A percentile compares a stretch with the other conserved stretches of the same genome.
Conservation (phyloP, 2,329 filamentous ascomycete genomes). For the Dothiorella sarmentorum region DNA sequence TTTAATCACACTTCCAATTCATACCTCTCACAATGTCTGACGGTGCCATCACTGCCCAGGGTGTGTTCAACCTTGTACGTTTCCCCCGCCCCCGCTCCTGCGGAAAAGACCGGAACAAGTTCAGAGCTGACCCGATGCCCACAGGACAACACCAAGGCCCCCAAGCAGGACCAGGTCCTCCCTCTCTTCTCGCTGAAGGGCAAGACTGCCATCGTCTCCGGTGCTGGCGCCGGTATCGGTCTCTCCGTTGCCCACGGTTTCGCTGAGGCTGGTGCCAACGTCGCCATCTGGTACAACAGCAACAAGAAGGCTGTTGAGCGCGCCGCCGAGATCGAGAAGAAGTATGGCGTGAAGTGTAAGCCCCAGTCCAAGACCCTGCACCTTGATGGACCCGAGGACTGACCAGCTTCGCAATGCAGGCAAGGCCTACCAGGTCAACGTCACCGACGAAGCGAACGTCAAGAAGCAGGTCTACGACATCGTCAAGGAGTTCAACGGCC, state of each 20-base stretch:
- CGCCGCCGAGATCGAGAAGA: conserved; percentile 16
- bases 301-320: conserved; percentile 59
- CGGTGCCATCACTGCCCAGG: conserved; percentile 33
- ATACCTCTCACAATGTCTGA: conserved; percentile 23
- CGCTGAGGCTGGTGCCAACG: conserved; percentile 43
- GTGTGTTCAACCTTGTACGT: conserved; percentile 31
- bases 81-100: not conserved
- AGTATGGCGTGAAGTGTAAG: conserved; percentile 19
- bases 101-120: not conserved
- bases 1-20: not conserved
- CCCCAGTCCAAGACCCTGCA: not conserved
- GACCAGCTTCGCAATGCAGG: not conserved
- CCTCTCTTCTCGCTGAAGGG: conserved; percentile 39
- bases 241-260: conserved; percentile 17
- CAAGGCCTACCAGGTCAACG: conserved; percentile 65
- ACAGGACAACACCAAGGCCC: conserved; percentile 16
- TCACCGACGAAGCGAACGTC: conserved; percentile 55
- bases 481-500: conserved; percentile 66
- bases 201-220: conserved; percentile 49
- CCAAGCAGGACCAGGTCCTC: conserved; percentile 18
- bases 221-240: conserved; percentile 53
- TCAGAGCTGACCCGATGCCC: not conserved
- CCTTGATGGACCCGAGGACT: not conserved
- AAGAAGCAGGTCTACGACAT: conserved; percentile 57
- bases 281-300: conserved; percentile 57